A percentile compares a stretch with the other conserved stretches of the same genome.
These are phyloP conservation scores for Dalbergia cultrata DNA, from an alignment of 306 rosid genomes.

Conservation along the genomic window DNA sequence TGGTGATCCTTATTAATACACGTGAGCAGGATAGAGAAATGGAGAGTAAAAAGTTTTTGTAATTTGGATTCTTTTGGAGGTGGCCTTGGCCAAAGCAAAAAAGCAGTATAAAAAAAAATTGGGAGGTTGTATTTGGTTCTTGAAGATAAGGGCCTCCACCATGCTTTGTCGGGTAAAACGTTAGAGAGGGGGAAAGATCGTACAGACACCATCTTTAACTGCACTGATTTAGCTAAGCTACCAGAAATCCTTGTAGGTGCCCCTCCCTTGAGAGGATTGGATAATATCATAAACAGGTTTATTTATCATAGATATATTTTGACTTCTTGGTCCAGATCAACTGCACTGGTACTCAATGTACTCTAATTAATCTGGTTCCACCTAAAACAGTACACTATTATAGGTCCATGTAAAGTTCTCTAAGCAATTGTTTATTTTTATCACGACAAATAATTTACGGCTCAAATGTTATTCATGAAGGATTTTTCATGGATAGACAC, in stretches of 20 bases:
- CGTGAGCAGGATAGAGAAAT: slow-evolving; percentile 42
- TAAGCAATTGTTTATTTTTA: too few species aligned
- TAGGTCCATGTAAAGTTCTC: too few species aligned
- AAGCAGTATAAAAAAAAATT: slow-evolving; percentile 39
- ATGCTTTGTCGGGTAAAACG: slow-evolving; percentile 59
- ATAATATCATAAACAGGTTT: not conserved
- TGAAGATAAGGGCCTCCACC: slow-evolving; percentile 64
- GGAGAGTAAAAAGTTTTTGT: slow-evolving; percentile 35
- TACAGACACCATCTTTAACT: slow-evolving; percentile 42
- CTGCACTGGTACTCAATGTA: too few species aligned
- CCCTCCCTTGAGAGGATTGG: not conserved
- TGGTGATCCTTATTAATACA: slow-evolving; percentile 44
- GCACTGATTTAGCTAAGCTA: slow-evolving; percentile 29
- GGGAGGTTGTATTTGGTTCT: slow-evolving; percentile 48
- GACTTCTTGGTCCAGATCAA: too few species aligned
- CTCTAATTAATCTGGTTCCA: too few species aligned
- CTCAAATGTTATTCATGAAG: too few species aligned
- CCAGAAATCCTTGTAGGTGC: too few species aligned
- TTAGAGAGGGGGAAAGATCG: slow-evolving; percentile 31
- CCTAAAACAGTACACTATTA: too few species aligned
- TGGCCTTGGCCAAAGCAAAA: slow-evolving; percentile 59
- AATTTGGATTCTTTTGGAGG: slow-evolving; percentile 59
- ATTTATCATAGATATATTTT: too few species aligned
- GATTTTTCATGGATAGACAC: too few species aligned
- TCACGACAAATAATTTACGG: too few species aligned